Evolutionary conservation across 805 yeast species (phyloP), one percentile per base, ranked within the genome.

Genomic region (Clavispora phyllophila): DNA sequence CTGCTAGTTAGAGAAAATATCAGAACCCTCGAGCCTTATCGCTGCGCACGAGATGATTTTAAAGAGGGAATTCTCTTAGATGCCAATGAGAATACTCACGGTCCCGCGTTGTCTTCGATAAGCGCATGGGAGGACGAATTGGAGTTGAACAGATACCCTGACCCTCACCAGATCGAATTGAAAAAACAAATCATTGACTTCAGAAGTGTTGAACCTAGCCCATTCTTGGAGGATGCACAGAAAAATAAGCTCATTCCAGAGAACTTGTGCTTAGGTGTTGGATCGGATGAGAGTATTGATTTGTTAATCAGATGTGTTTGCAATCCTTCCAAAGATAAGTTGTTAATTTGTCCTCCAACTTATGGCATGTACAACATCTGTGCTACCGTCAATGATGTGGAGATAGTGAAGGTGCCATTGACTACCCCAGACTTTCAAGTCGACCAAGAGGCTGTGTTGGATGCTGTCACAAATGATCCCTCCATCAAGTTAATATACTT

Each of bases 31-130:
- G 89, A 85, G 68, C 98, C 99, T 8, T 93, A 93, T 63, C 77
- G 96, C 41, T 93, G 99, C 65, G 99, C 99, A 4, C 73, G 99
- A 65, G 99, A 93, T 58, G 98, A 91, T 59, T 91, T 82, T 72
- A 84, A 79, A 45, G 88, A 76, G 28, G 99, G 99, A 24, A 73
- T 93, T 35, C 71, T 93, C 18, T 70, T 93, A 41, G 99, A 93
- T 63, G 99, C 99, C 43, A 93, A 93, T 57, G 99, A 93, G 65
- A 93, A 93, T 61, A 84, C 98, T 2, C 85, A 83, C 58, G 99
- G 98, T 0, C 91, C 96, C 4, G 79, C 95, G 1, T 63, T 88
- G 13, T 45, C 66, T 2, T 62, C 64, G 6, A 50, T 79, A 19
- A 61, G 72, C 3, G 50, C 53, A 1, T 63, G 62, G 1, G 91